Base-by-base conservation (phyloP, 176 grass and related monocot genomes). In the Triticum dicoccoides region DNA sequence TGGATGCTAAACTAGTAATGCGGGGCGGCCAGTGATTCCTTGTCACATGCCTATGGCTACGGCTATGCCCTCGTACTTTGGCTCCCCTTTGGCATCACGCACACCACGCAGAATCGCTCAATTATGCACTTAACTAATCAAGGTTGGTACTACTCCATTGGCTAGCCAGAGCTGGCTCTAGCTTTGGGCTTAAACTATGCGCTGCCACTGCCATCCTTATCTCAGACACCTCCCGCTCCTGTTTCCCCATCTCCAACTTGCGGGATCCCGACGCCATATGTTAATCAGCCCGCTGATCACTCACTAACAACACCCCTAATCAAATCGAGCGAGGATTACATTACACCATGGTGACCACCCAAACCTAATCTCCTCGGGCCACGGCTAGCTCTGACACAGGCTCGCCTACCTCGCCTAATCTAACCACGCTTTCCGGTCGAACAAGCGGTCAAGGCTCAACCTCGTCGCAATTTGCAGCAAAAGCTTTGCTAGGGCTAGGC, bases 161-260 rank as follows among this genome's bases (percentile, higher is more conserved):
- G 69, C 71, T 69, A 82, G 20, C 37, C 61, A 59, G 80, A 41
- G 74, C 18, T 14, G 23, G 69, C 81, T 80, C 61, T 90, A 8
- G 82, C 71, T 64, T 86, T 56, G 73, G 15, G 3, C 69, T 81
- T 91, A 88, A 88, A 85, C 71, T 20, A 76, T 8, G 45, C 14
- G 13, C 6, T 51, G 25, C 24, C 27, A 32, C 34, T 90, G 92
- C 66, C 86, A 88, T 89, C 58, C 80, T 90, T 88, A 89, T 90
- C 88, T 82, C 86, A 85, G 90, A 97, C 95, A 97, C 88, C 86
- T 62, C 84, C 76, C 61, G 17, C 6, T 85, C 92, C 73, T 97
- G 95, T 91, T 97, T 88, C 95, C 94, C 92, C 84, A 76, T 91
- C 77, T 87, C 92, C 90, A 94, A 92, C 94, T 90, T 35, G 84